Conservation (phyloP, 2,329 filamentous ascomycete genomes). For the Coniochaeta prunicola region DNA sequence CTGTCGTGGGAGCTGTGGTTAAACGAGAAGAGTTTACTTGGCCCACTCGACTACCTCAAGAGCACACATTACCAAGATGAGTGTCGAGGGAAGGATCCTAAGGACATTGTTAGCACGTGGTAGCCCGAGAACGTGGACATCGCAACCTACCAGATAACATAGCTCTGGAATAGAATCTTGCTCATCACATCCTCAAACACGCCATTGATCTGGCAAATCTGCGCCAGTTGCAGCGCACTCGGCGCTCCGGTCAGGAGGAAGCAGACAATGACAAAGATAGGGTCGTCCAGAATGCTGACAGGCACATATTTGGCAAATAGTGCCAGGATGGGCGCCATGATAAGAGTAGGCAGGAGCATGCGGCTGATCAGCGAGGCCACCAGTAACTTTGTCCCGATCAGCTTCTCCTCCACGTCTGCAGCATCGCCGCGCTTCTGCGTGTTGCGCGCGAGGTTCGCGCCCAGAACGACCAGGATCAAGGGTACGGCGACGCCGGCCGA, state of each 20-base stretch:
- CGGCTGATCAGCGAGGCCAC: conserved; percentile 79
- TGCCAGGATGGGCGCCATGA: conserved; percentile 89
- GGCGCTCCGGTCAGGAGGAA: conserved; percentile 94
- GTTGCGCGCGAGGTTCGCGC: conserved; percentile 88
- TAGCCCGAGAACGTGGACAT: neutral
- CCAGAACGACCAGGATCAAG: conserved; percentile 88
- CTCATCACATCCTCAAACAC: conserved; percentile 96
- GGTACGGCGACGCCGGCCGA: conserved; percentile 89
- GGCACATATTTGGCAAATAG: conserved; percentile 84
- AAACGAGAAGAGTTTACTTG: conserved; percentile 6
- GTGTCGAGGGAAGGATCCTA: conserved; percentile 88
- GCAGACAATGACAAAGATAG: conserved; percentile 96
- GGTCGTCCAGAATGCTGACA: conserved; percentile 91
- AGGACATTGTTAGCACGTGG: conserved; percentile 17
- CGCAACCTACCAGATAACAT: conserved; percentile 74
- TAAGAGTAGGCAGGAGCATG: conserved; percentile 84
- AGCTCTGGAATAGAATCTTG: conserved; percentile 88
- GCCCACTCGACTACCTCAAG: conserved; percentile 93
- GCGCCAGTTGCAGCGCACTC: conserved; percentile 86
- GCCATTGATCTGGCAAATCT: conserved; percentile 97
- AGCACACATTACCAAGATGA: conserved; percentile 83
- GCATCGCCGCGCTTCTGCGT: conserved; percentile 64
- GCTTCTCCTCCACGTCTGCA: conserved; percentile 62
- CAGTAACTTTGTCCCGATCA: conserved; percentile 67
- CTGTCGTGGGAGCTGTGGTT: neutral